phyloP scores from a whole-genome alignment of 2,329 filamentous ascomycete species.

The Sporothrix mexicana region DNA sequence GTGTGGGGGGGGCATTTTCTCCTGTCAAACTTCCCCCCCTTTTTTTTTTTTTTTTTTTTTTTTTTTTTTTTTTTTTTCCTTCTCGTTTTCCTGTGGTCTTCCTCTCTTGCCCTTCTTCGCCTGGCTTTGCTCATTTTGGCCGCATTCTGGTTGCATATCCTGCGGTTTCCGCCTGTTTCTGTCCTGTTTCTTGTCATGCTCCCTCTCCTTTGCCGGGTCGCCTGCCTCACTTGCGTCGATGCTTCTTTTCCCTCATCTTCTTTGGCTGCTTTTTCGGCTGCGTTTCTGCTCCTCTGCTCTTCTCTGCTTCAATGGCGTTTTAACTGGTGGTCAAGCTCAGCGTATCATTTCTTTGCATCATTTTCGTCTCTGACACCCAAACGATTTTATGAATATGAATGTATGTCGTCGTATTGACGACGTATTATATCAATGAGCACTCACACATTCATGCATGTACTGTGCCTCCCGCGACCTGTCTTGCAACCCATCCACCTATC shows the following conservation, averaged over 20 bases:
- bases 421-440: background rate
- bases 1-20: too few relatives aligned
- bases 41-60: too few relatives aligned
- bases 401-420: background rate
- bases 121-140: background rate
- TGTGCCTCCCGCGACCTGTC: constrained; percentile 12
- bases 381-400: background rate
- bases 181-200: background rate
- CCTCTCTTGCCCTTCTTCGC: background rate
- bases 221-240: too few relatives aligned
- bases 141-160: constrained; percentile 11
- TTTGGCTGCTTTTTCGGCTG: background rate
- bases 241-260: background rate
- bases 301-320: background rate
- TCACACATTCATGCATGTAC: background rate
- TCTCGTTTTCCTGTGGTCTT: too few relatives aligned
- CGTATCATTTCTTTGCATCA: constrained; percentile 14
- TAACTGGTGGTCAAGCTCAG: constrained; percentile 18
- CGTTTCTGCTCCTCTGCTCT: too few relatives aligned
- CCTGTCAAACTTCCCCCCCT: too few relatives aligned
- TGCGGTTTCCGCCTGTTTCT: constrained; percentile 16
- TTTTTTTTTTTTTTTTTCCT: too few relatives aligned
- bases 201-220: background rate
- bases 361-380: background rate
- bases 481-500: background rate